Evolutionary conservation across 75 land plant species (phyloP).

Genomic region (Larix kaempferi): DNA sequence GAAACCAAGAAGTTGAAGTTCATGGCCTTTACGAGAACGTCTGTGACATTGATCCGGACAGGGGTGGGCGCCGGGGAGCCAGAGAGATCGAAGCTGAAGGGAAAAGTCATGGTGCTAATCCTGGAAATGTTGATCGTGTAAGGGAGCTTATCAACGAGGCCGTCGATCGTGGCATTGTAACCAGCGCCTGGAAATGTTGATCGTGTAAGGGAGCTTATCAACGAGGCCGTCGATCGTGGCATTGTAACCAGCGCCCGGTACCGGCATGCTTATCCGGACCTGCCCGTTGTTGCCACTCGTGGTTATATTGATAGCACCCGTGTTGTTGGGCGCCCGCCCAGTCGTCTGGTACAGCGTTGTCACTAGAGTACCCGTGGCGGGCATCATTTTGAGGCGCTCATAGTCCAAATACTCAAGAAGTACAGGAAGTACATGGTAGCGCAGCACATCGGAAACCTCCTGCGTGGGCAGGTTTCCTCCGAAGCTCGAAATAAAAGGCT

Average conservation of each 20-base stretch:
- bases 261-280: conserved; percentile 38
- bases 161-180: conserved; percentile 47
- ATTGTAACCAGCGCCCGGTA: conserved; percentile 35
- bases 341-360: conserved; percentile 85
- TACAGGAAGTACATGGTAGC: conserved; percentile 84
- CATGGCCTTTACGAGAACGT: conserved; percentile 47
- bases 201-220: conserved; percentile 43
- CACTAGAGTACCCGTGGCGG: conserved; percentile 56
- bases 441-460: conserved; percentile 60
- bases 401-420: conserved; percentile 63
- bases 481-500: conserved; percentile 15
- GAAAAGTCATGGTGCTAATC: conserved; percentile 44
- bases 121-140: conserved; percentile 52
- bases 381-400: conserved; percentile 44
- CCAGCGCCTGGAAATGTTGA: conserved; percentile 40
- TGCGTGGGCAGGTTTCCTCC: conserved; percentile 24
- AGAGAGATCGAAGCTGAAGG: conserved; percentile 44
- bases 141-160: conserved; percentile 30
- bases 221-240: conserved; percentile 43
- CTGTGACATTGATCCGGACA: conserved; percentile 48
- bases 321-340: conserved; percentile 56
- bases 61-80: conserved; percentile 50
- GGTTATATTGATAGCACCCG: conserved; percentile 67
- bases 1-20: conserved; percentile 58
- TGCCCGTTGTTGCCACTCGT: conserved; percentile 9